Evolutionary conservation across 1,284 basidiomycete species (phyloP).

Genomic region (Sutorius eximius): DNA sequence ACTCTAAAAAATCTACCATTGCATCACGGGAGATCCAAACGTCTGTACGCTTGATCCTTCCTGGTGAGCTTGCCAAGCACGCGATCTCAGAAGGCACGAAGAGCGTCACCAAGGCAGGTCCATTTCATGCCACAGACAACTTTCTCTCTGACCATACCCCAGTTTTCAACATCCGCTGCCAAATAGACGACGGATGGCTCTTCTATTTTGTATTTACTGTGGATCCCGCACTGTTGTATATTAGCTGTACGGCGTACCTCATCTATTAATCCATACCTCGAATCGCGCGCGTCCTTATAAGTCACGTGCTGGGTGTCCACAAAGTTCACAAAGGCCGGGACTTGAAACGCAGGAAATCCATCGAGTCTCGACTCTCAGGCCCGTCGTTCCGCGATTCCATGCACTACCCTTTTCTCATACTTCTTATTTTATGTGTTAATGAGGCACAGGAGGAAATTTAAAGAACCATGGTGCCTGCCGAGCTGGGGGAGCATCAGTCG

Average conservation of each 20-base stretch:
- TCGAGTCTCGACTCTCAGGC: too few species aligned
- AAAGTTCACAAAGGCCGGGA: too few species aligned
- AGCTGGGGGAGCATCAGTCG: too few species aligned
- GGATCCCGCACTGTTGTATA: constrained; percentile 29
- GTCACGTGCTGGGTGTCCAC: too few species aligned
- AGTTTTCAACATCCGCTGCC: constrained; percentile 46
- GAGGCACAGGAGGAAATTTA: too few species aligned
- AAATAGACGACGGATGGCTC: constrained; percentile 28
- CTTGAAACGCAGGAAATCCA: too few species aligned
- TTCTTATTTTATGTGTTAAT: too few species aligned
- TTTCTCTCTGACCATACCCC: background rate
- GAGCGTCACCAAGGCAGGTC: constrained; percentile 43
- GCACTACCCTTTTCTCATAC: too few species aligned
- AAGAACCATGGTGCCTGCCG: too few species aligned
- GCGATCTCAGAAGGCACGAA: constrained; percentile 80
- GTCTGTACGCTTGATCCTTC: constrained; percentile 75
- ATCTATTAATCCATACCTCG: constrained; percentile 35
- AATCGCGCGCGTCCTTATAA: background rate
- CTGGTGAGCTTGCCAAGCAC: constrained; percentile 66
- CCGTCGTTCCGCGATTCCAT: too few species aligned
- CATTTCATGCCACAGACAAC: constrained; percentile 8
- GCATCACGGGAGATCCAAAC: constrained; percentile 83
- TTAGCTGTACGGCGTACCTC: constrained; percentile 32
- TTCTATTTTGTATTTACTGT: constrained; percentile 12
- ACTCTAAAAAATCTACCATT: constrained; percentile 82